phyloP scores from a whole-genome alignment of 2,329 filamentous ascomycete genomes.

The Pezicula neosporulosa region DNA sequence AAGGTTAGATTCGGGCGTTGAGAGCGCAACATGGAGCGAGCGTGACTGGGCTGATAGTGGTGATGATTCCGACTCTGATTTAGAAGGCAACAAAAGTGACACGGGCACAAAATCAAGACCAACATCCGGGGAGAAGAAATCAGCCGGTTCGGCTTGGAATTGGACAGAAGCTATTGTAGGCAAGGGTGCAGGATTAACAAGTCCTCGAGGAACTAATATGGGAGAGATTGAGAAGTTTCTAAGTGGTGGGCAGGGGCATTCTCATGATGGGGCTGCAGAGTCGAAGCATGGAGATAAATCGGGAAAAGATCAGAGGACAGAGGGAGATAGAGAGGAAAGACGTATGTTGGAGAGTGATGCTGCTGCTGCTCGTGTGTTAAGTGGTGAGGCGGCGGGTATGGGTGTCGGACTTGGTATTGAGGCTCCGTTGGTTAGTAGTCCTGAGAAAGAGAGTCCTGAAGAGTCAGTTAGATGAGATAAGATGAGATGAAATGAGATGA shows the following conservation, averaged over 20 bases:
- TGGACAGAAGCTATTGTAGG: slow-evolving; percentile 55
- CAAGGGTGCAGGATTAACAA: slow-evolving; percentile 23
- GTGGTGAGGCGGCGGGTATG: slow-evolving; percentile 7
- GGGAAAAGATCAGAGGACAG: not conserved
- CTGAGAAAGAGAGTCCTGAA: too few relatives aligned
- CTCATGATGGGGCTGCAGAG: not conserved
- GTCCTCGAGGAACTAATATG: slow-evolving; percentile 19
- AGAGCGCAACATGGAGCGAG: slow-evolving; percentile 57
- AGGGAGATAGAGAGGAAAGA: not conserved
- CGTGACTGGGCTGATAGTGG: slow-evolving; percentile 57
- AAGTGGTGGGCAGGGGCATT: not conserved
- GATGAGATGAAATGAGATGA: too few relatives aligned
- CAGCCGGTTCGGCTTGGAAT: slow-evolving; percentile 38
- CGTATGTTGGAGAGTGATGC: slow-evolving; percentile 1
- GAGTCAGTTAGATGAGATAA: too few relatives aligned
- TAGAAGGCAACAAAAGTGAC: slow-evolving; percentile 30
- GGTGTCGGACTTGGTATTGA: slow-evolving; percentile 1
- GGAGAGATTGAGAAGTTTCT: slow-evolving; percentile 21
- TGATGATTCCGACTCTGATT: slow-evolving; percentile 42
- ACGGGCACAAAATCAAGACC: slow-evolving; percentile 8
- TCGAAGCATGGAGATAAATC: not conserved
- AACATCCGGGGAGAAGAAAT: slow-evolving; percentile 10
- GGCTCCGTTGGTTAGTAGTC: too few relatives aligned
- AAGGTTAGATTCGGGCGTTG: slow-evolving; percentile 42
- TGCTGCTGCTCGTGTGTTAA: slow-evolving; percentile 5